These are phyloP conservation scores for Citrus sp. DNA, from an alignment of 345 rosid species.

Conservation along the genomic window DNA sequence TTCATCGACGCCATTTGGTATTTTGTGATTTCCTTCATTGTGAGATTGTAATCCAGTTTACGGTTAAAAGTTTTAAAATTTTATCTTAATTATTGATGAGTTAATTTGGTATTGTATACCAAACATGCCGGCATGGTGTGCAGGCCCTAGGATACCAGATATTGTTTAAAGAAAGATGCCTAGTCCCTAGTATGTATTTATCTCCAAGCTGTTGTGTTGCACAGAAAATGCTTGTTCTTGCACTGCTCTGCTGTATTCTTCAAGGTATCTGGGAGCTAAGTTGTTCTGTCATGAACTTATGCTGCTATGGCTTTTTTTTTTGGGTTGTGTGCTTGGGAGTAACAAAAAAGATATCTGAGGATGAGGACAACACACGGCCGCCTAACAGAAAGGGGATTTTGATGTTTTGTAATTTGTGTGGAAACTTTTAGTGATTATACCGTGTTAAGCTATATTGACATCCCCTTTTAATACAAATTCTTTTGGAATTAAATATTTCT, in stretches of 20 bases:
- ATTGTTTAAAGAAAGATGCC: too few species aligned
- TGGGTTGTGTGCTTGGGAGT: background rate
- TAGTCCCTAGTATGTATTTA: background rate
- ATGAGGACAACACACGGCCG: background rate
- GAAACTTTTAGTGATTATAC: background rate
- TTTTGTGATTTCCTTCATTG: background rate
- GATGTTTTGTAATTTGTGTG: background rate
- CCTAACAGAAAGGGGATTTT: background rate
- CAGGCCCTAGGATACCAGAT: background rate
- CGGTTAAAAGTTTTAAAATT: background rate
- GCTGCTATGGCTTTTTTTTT: background rate
- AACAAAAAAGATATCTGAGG: background rate
- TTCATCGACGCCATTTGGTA: background rate
- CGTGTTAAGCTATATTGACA: background rate
- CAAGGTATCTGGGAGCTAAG: background rate
- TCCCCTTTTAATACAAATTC: background rate
- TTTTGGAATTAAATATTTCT: background rate
- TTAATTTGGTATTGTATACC: background rate
- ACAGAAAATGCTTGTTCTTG: background rate
- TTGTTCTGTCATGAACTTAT: too few species aligned
- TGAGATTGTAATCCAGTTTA: background rate
- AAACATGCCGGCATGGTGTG: background rate
- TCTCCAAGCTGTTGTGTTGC: background rate
- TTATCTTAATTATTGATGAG: background rate
- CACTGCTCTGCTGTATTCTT: background rate